Conservation (phyloP, 768 basidiomycete species). For the Macrocybe gigantea region DNA sequence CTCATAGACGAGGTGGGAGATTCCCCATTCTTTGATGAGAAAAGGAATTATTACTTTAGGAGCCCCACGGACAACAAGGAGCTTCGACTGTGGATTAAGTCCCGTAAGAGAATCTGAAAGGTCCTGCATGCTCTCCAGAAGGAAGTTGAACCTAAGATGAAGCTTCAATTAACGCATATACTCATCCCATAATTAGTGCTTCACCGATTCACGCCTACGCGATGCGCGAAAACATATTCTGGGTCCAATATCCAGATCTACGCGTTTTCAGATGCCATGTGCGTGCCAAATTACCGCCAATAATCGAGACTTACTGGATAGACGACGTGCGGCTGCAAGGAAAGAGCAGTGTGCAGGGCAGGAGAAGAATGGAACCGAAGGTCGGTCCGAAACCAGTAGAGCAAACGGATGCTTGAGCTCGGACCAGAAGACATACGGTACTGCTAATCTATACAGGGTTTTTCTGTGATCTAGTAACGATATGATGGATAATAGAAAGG, state of each 20-base stretch:
- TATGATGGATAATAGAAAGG: too few species aligned
- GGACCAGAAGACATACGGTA: neutral
- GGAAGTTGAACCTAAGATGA: conserved; percentile 7
- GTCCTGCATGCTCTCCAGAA: conserved; percentile 9
- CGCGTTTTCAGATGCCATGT: neutral
- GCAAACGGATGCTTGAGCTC: neutral
- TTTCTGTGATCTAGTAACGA: too few species aligned
- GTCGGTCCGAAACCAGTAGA: conserved; percentile 3
- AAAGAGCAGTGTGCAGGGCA: conserved; percentile 1
- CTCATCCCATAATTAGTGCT: neutral
- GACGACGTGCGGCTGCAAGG: neutral
- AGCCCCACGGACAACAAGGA: conserved; percentile 18
- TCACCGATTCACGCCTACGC: conserved; percentile 6
- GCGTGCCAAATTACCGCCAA: too few species aligned
- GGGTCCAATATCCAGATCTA: neutral
- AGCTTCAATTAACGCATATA: conserved; percentile 1
- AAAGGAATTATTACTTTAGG: conserved; percentile 5
- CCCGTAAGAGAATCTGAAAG: conserved; percentile 7
- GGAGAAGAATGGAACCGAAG: conserved; percentile 5
- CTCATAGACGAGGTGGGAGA: conserved; percentile 14
- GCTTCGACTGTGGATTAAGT: conserved; percentile 8
- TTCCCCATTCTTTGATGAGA: conserved; percentile 9
- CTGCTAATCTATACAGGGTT: too few species aligned
- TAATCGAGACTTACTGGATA: neutral
- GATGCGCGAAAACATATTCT: conserved; percentile 3